phyloP scores from a whole-genome alignment of 495 filamentous ascomycete species.

The Aspergillus hancockii region DNA sequence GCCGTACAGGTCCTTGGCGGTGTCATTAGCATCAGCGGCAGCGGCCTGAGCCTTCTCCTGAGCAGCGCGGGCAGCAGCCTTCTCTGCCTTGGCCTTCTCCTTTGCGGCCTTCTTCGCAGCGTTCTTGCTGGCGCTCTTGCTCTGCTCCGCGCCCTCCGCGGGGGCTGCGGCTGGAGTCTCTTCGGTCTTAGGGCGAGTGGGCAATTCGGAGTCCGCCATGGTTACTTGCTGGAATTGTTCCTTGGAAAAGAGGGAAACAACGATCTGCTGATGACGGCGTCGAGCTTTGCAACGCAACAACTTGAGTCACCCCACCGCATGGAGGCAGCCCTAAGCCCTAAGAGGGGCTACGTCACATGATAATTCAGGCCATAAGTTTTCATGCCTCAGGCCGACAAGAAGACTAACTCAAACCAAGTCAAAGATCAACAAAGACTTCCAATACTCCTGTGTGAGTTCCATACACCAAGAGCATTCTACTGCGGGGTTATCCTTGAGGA shows the following conservation, averaged over 20 bases:
- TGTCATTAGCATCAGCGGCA: conserved; percentile 61
- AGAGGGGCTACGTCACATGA: conserved; percentile 30
- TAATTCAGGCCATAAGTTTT: not conserved
- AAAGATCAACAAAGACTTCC: not conserved
- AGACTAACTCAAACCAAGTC: not conserved
- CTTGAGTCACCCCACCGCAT: conserved; percentile 36
- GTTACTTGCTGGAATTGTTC: conserved; percentile 13
- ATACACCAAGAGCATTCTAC: too few species aligned
- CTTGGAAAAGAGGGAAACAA: conserved; percentile 9
- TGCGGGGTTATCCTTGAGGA: too few species aligned
- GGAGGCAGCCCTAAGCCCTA: conserved; percentile 46
- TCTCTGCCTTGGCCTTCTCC: conserved; percentile 67
- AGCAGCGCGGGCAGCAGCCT: conserved; percentile 55
- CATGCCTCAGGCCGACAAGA: conserved; percentile 17
- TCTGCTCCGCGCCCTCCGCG: conserved; percentile 37
- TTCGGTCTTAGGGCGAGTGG: conserved; percentile 50
- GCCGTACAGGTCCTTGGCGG: conserved; percentile 71
- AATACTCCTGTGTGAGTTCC: too few species aligned
- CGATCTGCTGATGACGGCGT: conserved; percentile 4
- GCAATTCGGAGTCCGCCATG: conserved; percentile 52
- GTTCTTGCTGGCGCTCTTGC: conserved; percentile 58
- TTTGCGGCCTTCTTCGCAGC: conserved; percentile 68
- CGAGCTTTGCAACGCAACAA: conserved; percentile 4
- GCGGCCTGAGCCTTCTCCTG: conserved; percentile 53
- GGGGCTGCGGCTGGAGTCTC: conserved; percentile 37